Percentiles rank a stretch among this genome's conserved stretches.
phyloP scores from a whole-genome alignment of 306 rosid genomes.

The Hippophae rhamnoides region DNA sequence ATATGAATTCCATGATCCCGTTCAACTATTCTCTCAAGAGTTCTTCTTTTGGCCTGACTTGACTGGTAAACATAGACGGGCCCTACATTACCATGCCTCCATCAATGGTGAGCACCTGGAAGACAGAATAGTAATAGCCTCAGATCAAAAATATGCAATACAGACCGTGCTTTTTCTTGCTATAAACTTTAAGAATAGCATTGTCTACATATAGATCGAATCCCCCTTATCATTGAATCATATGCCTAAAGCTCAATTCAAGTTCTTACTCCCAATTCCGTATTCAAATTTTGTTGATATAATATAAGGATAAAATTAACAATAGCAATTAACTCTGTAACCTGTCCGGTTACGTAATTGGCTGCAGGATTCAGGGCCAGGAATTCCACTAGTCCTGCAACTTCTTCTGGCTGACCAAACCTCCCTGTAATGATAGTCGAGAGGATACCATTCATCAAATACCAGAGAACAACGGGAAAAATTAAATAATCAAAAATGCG shows the following conservation, averaged over 20 bases:
- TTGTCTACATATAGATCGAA: not conserved
- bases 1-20: conserved; percentile 10
- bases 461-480: no score
- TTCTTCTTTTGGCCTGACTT: not conserved
- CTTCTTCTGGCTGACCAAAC: conserved; percentile 92
- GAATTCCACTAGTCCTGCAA: conserved; percentile 92
- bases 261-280: not conserved
- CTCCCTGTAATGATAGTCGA: conserved; percentile 49
- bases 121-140: conserved; percentile 7
- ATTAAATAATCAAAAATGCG: no score
- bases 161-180: not conserved
- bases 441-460: conserved; percentile 12
- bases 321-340: conserved; percentile 7
- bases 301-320: not conserved
- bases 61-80: conserved; percentile 1
- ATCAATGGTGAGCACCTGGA: conserved; percentile 80
- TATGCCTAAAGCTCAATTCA: not conserved
- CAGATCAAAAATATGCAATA: not conserved
- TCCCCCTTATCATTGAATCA: not conserved
- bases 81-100: conserved; percentile 92
- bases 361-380: conserved; percentile 86
- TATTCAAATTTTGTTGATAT: no score
- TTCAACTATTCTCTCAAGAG: conserved; percentile 1
- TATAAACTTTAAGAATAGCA: not conserved
- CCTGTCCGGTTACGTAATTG: conserved; percentile 94